These are phyloP conservation scores for Pycnococcus provasolii DNA, from an alignment of 139 green algal species.

Conservation along the genomic window DNA sequence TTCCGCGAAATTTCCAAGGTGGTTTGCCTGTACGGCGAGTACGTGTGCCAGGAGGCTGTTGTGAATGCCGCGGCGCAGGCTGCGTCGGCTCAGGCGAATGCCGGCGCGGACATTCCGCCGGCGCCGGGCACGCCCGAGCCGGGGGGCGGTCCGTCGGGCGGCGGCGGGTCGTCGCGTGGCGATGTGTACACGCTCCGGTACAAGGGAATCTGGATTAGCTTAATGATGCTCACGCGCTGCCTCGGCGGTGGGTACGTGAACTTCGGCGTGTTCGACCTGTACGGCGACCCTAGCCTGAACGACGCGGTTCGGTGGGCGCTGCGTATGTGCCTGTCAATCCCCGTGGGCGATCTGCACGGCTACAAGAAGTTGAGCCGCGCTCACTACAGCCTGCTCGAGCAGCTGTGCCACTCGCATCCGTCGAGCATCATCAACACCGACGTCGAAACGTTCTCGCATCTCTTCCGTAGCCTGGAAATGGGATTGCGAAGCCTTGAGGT, in stretches of 20 bases:
- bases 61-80: conserved; percentile 21
- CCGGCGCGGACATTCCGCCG: background rate
- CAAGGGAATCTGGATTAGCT: conserved; percentile 89
- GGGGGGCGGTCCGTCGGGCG: background rate
- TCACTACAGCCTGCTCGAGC: conserved; percentile 80
- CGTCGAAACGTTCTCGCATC: conserved; percentile 68
- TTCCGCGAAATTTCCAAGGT: conserved; percentile 66
- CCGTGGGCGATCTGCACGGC: conserved; percentile 60
- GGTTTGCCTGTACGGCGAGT: conserved; percentile 65
- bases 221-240: conserved; percentile 59
- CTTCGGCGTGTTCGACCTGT: conserved; percentile 98
- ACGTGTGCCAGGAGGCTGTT: conserved; percentile 37
- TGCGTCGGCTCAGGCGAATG: too few species aligned
- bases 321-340: conserved; percentile 71
- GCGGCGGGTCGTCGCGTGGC: too few species aligned
- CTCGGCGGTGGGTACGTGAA: conserved; percentile 95
- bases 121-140: background rate
- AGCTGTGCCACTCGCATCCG: conserved; percentile 70
- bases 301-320: conserved; percentile 79
- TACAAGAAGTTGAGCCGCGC: conserved; percentile 66
- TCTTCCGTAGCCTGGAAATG: conserved; percentile 67
- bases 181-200: conserved; percentile 37
- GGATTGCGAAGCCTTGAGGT: conserved; percentile 75
- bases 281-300: conserved; percentile 80
- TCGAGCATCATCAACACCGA: conserved; percentile 47